Conservation (phyloP, 495 filamentous ascomycete genomes). For the Xylaria nigripes region DNA sequence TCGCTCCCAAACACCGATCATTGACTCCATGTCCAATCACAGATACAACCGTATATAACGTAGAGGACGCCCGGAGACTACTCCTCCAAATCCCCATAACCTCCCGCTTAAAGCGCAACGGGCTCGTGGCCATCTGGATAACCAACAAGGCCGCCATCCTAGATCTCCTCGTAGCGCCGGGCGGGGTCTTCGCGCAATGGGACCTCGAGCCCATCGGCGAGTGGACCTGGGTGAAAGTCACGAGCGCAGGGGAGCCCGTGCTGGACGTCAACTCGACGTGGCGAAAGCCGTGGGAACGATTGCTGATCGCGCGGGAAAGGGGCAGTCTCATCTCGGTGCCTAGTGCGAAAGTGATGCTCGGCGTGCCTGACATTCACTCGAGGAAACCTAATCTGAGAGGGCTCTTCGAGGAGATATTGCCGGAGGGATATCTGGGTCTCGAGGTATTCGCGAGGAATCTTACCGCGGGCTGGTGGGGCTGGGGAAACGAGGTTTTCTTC, state of each 20-base stretch:
- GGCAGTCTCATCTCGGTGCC: conserved; percentile 12
- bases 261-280: conserved; percentile 58
- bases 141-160: conserved; percentile 65
- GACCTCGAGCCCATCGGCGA: conserved; percentile 63
- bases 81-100: conserved; percentile 47
- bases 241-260: conserved; percentile 59
- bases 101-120: conserved; percentile 44
- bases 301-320: conserved; percentile 56
- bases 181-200: conserved; percentile 51
- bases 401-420: conserved; percentile 40
- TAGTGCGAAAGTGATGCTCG: conserved; percentile 55
- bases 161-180: conserved; percentile 45
- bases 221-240: conserved; percentile 91
- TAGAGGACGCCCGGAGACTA: conserved; percentile 32
- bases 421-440: conserved; percentile 50
- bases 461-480: conserved; percentile 81
- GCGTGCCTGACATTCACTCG: conserved; percentile 86
- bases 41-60: conserved; percentile 44
- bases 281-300: conserved; percentile 80
- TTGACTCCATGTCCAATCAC: background rate
- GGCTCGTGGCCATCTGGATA: conserved; percentile 73
- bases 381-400: conserved; percentile 60
- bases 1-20: background rate
- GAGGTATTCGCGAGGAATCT: conserved; percentile 87
- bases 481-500: conserved; percentile 78